phyloP scores from a whole-genome alignment of 2,329 filamentous ascomycete species.

The Fusarium sp. region DNA sequence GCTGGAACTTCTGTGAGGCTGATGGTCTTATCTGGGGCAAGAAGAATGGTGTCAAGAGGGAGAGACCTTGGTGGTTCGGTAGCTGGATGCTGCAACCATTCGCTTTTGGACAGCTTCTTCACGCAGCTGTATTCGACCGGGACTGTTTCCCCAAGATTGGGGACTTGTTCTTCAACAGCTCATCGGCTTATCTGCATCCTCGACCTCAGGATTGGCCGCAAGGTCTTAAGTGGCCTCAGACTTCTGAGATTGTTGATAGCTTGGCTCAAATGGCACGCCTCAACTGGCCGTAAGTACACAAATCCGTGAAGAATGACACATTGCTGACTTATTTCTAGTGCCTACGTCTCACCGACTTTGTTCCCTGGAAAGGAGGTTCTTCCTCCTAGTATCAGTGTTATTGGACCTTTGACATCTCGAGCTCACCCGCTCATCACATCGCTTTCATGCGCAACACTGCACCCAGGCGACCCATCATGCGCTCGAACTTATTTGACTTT shows the following conservation, averaged over 20 bases:
- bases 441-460: slow-evolving; percentile 89
- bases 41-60: slow-evolving; percentile 65
- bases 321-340: slow-evolving; percentile 56
- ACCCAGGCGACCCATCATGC: slow-evolving; percentile 89
- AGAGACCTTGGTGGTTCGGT: slow-evolving; percentile 84
- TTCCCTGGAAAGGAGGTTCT: slow-evolving; percentile 80
- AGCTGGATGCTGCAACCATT: slow-evolving; percentile 85
- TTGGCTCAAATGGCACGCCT: slow-evolving; percentile 84
- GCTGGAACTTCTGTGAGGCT: slow-evolving; percentile 85
- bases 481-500: slow-evolving; percentile 88
- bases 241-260: slow-evolving; percentile 82
- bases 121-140: slow-evolving; percentile 81
- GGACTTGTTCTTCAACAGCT: slow-evolving; percentile 74
- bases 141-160: slow-evolving; percentile 74
- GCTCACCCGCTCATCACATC: slow-evolving; percentile 89
- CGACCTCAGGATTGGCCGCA: slow-evolving; percentile 76
- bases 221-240: slow-evolving; percentile 77
- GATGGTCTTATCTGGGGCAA: slow-evolving; percentile 75
- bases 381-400: slow-evolving; percentile 71
- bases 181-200: slow-evolving; percentile 81
- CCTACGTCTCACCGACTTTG: slow-evolving; percentile 86
- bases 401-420: slow-evolving; percentile 82
- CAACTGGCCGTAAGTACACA: slow-evolving; percentile 78
- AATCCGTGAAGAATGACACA: accelerated
- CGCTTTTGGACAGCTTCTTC: slow-evolving; percentile 79